Evolutionary conservation across 192 early-diverging fungal species (phyloP), one percentile per base, ranked within the genome.

Genomic region (Coemansia sp.): DNA sequence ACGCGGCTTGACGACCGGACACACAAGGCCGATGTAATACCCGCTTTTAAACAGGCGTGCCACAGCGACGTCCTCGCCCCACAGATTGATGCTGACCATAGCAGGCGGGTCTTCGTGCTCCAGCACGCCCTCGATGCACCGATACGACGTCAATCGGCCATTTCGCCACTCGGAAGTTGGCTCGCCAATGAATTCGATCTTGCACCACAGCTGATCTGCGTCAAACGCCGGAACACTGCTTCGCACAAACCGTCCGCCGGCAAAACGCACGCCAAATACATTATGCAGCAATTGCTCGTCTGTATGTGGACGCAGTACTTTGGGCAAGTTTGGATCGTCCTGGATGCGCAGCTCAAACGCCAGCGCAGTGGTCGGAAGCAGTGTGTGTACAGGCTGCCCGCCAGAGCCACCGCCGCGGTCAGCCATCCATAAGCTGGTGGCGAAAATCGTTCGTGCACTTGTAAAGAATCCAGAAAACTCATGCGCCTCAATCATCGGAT

Each of bases 131-230:
- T 62, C 43, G 9, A 75, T 49, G 14, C 29, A 37, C 37, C 45
- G 56, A 22, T 49, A 29, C 26, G 24, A 12, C 16, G 38, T 54
- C 19, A 35, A 56, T 13, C 54, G 56, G 20, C 55, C 60, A 29
- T 63, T 27, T 6, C 38, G 37, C 27, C 52, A 35, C 11, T 26
- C 39, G 18, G 29, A 52, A 13, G 26, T 8, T 1, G 54, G 16
- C 19, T 59, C 39, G 39, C 26, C 19, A 23, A 69, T 66, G 14
- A 22, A 9, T 10, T 64, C 62, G 18, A 78, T 51, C 27, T 59
- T 65, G 64, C 76, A 68, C 76, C 76, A 78, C 24, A 78, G 53
- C 64, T 78, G 76, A 38, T 73, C 71, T 0, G 76, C 76, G 45
- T 69, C 49, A 67, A 78, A 73, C 32, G 49, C 51, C 9, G 76